Conservation (phyloP, 1,139 yeast genomes). For the Pichia sp. region DNA sequence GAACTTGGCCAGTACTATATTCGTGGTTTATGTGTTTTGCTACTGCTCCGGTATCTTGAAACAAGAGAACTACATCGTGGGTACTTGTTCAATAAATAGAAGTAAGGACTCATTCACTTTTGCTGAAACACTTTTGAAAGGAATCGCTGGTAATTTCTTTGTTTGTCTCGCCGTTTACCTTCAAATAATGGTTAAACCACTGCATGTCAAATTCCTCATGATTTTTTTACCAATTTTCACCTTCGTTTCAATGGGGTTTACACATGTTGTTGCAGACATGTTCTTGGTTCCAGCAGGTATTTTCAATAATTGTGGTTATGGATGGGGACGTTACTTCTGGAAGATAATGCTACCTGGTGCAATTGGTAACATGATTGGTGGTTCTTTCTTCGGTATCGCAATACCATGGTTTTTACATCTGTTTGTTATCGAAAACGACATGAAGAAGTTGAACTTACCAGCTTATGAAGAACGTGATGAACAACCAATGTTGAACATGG, state of each 20-base stretch:
- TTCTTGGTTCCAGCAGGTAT: slow-evolving; percentile 56
- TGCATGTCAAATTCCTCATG: slow-evolving; percentile 69
- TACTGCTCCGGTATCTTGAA: slow-evolving; percentile 44
- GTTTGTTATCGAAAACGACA: slow-evolving; percentile 63
- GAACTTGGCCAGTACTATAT: slow-evolving; percentile 55
- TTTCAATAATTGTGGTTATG: slow-evolving; percentile 53
- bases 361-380: slow-evolving; percentile 69
- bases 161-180: slow-evolving; percentile 69
- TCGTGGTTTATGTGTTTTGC: slow-evolving; percentile 58
- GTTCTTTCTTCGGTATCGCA: slow-evolving; percentile 50
- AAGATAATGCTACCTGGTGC: slow-evolving; percentile 60
- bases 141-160: slow-evolving; percentile 68
- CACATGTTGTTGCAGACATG: slow-evolving; percentile 83
- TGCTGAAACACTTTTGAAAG: slow-evolving; percentile 54
- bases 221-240: slow-evolving; percentile 63
- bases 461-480: slow-evolving; percentile 65
- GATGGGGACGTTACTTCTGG: slow-evolving; percentile 66
- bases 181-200: slow-evolving; percentile 70
- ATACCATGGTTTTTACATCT: slow-evolving; percentile 67
- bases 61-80: slow-evolving; percentile 34
- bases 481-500: slow-evolving; percentile 69
- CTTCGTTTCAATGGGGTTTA: slow-evolving; percentile 66
- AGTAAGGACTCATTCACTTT: slow-evolving; percentile 41
- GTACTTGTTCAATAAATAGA: slow-evolving; percentile 41
- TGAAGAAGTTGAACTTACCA: slow-evolving; percentile 52